Evolutionary conservation across 345 rosid species (phyloP), one percentile per base, ranked within the genome.

Genomic region (Pelargonium nanum): DNA sequence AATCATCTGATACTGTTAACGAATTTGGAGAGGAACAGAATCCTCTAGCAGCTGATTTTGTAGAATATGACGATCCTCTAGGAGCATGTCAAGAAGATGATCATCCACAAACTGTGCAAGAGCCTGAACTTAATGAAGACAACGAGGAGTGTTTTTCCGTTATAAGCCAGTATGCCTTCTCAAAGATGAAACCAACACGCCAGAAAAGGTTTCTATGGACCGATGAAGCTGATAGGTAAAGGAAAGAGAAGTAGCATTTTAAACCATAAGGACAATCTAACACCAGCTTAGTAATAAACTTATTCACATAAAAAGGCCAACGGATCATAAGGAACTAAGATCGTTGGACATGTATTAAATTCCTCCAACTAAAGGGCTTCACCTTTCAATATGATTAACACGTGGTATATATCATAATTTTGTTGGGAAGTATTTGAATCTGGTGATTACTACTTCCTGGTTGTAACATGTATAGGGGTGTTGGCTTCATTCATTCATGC

Each of bases 201-300:
- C 73, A 65, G 40, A 78, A 66, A 65, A 85, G 91, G 71, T 87
- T 80, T 74, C 70, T 58, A 22, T 92, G 99, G 99, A 87, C 94
- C 53, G 99, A 89, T 75, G 88, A 77, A 74, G 80, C 83, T 1
- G 99, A 92, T 77, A 89, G 91, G 99, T 89, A 79, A 68, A 65
- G 21, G 53, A 26, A 62, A 20, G 20, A 44, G 24, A n/a, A 51
- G 6, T 51, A 51, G 12, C 54, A 51, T 51, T 51, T 34, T 34
- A 34, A 34, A 34, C 45, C 4, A 34, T 17, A 51, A 51, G 54
- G 5, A 51, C 54, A 17, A 51, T 51, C 21, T 34, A 51, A 5
- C 8, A 51, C 12, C 19, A 51, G 5, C 54, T 10, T 51, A 13
- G 19, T 19, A 51, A 7, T 51, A 19, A 19, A 19, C 8, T 20